A percentile compares a stretch with the other conserved stretches of the same genome.
phyloP scores from a whole-genome alignment of 306 rosid genomes.

The Sphenostylis stenocarpa region DNA sequence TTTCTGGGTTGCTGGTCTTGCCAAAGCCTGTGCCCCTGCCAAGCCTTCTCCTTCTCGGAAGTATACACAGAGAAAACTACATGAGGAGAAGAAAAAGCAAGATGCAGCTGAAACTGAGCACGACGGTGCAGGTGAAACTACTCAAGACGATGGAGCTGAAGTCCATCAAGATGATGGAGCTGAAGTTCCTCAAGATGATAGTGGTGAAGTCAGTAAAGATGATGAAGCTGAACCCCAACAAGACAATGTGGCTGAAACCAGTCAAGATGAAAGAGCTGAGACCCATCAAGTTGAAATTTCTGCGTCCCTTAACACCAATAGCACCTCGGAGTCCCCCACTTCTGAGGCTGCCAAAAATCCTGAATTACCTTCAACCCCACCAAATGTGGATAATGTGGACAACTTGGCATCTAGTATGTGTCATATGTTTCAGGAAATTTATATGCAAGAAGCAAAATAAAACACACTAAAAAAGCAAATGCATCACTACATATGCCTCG shows the following conservation, averaged over 20 bases:
- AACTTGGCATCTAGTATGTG: conserved; percentile 55
- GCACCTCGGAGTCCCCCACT: conserved; percentile 39
- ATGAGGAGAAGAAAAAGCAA: conserved; percentile 52
- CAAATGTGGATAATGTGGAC: conserved; percentile 45
- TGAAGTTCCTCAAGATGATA: conserved; percentile 48
- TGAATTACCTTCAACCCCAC: conserved; percentile 46
- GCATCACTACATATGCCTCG: neutral
- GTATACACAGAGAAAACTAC: conserved; percentile 71
- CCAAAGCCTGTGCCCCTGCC: conserved; percentile 69
- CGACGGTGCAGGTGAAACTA: conserved; percentile 39
- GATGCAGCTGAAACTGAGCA: conserved; percentile 51
- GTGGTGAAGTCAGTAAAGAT: conserved; percentile 38
- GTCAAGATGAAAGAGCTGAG: conserved; percentile 39
- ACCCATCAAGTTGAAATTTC: conserved; percentile 52
- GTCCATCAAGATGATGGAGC: conserved; percentile 46
- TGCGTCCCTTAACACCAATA: conserved; percentile 38
- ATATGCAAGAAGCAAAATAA: neutral
- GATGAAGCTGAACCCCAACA: conserved; percentile 48
- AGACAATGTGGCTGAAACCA: conserved; percentile 46
- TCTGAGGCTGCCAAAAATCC: conserved; percentile 39
- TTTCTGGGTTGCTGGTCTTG: conserved; percentile 69
- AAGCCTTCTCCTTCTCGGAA: conserved; percentile 94
- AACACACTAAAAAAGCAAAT: neutral
- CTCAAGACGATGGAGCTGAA: conserved; percentile 55
- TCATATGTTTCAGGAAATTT: conserved; percentile 24